Base-by-base conservation (phyloP, 108 stramenopile genomes). In the Cyclotella choctawhatcheeana region DNA sequence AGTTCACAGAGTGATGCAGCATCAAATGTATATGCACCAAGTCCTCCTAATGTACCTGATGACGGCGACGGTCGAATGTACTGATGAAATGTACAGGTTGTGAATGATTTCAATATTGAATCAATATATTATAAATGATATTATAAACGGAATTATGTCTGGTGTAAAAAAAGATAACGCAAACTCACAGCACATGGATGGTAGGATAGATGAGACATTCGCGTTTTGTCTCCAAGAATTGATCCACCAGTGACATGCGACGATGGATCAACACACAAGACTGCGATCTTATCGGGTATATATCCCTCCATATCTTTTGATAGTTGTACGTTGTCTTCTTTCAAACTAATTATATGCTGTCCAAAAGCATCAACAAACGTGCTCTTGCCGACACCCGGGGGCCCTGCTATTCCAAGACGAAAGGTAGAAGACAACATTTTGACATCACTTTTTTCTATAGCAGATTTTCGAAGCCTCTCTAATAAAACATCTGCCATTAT, bases 221-320 rank as follows among this genome's bases (percentile, higher is more conserved):
- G 89, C 0, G 99, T 99, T 66, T 97, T 97, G 72, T 99, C 99
- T 13, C 98, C 98, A 27, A 99, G 79, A 50, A 99, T 98, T n/a
- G 93, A 95, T 4, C 99, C 98, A 6, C 98, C 99, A 6, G 91
- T 93, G 6, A 90, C 68, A 35, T 73, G 71, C 2, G 93, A 95
- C 6, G 93, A 92, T 2, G 98, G 98, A 81, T 98, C 98, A 40
- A 97, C 83, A 47, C 94, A 89, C 51, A 97, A 88, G 2, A 97
- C 96, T 4, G 97, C 97, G 16, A 97, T 47, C 58, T 87, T 84
- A 24, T 76, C 50, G 5, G 79, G 77, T 37, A 45, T 26, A 33
- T 66, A 74, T 17, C 30, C 56, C 14, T 24, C 8, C 35, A 14
- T 22, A 5, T 32, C 34, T 0, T 25, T 13, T 34, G 26, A 14